Base-by-base conservation (phyloP, 1,284 basidiomycete genomes). In the Pascua guehoae region DNA sequence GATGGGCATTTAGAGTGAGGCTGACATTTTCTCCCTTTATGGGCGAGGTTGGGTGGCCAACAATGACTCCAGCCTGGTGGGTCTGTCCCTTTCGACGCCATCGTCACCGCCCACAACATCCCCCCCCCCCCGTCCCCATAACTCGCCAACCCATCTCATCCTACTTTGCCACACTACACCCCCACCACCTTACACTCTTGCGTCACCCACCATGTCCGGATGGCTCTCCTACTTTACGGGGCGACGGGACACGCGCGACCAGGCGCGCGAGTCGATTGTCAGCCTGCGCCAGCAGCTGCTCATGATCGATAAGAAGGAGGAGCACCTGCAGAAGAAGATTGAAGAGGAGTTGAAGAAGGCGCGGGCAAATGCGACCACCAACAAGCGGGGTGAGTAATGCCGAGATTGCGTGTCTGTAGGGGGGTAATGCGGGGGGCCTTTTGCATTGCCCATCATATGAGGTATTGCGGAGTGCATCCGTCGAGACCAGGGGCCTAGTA, bases 221-320 rank as follows among this genome's bases (percentile, higher is more conserved):
- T 85, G 92, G 76, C 88, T 93, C 86, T 87, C 85, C 72, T 92
- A 87, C 80, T 74, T 80, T 58, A 74, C 74, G 76, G 72, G 86
- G 85, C 47, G 82, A 85, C 85, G 85, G 72, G 88, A 93, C 74
- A 81, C 88, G 39, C 89, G 88, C 74, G 84, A 87, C 75, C 81
- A 84, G 40, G 86, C 90, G 40, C 83, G 90, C 67, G 88, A 92
- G 73, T 88, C 92, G 48, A 95, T 95, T 74, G 88, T 95, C 59
- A 82, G 80, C 39, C 81, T 95, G 66, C 84, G 92, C 68, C 86
- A 91, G 78, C 89, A 93, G 74, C 83, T 94, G 62, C 85, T 94
- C 77, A 89, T 97, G 86, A 87, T 98, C 66, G 93, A 98, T 84
- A 99, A 98, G 90, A 97, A 97, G 82, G 96, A 98, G 81, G 94